Conservation (phyloP, 2,329 filamentous ascomycete species). For the Aureobasidium vineae region DNA sequence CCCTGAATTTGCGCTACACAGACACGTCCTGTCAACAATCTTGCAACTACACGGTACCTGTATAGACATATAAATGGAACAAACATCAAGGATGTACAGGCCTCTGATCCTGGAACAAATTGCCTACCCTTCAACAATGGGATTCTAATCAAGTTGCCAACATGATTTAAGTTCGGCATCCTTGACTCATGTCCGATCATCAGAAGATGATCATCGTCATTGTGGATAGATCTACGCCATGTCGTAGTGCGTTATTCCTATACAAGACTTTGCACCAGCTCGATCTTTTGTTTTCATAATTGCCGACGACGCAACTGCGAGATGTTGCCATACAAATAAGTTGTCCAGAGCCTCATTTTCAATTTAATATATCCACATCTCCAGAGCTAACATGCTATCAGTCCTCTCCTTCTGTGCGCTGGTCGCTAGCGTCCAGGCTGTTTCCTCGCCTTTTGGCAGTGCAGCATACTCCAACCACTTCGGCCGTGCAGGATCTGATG, state of each 20-base stretch:
- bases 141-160: neutral
- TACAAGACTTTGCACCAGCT: neutral
- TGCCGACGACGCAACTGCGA: neutral
- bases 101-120: neutral
- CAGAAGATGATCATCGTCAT: neutral
- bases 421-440: neutral
- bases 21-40: neutral
- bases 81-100: neutral
- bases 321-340: neutral
- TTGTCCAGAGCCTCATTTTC: neutral
- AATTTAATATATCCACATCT: neutral
- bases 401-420: neutral
- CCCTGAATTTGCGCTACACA: neutral
- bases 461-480: slow-evolving; percentile 12
- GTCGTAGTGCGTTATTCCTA: neutral
- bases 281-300: neutral
- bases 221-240: neutral
- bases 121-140: neutral
- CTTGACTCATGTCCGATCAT: neutral
- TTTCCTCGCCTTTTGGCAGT: neutral
- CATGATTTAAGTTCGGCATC: neutral
- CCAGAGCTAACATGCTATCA: neutral
- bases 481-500: slow-evolving; percentile 8
- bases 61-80: too few species aligned
- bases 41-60: too few species aligned